A percentile compares a stretch with the other conserved stretches of the same genome.
Evolutionary conservation across 2,329 filamentous ascomycete species (phyloP).

Genomic region (Alternaria arbusti): DNA sequence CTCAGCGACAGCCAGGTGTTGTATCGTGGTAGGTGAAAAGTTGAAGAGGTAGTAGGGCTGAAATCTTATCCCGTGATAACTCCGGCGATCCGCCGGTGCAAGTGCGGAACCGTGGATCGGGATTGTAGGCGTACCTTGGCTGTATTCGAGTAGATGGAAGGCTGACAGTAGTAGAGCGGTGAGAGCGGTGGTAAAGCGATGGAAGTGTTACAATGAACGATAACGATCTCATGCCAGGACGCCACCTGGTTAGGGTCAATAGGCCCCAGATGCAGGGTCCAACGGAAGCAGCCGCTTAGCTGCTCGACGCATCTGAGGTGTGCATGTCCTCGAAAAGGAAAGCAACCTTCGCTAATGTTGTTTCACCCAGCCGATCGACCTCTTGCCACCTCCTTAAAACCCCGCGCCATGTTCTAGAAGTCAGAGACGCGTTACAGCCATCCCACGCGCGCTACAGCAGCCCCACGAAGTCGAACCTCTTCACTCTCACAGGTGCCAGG

Average conservation of each 20-base stretch:
- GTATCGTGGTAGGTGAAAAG: constrained; percentile 13
- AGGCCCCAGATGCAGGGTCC: constrained; percentile 21
- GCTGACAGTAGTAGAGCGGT: background rate
- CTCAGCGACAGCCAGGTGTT: background rate
- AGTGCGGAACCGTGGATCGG: constrained; percentile 1
- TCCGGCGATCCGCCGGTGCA: constrained; percentile 8
- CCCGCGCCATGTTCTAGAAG: constrained; percentile 2
- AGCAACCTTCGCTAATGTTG: background rate
- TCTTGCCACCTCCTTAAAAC: constrained; percentile 2
- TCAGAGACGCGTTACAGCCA: background rate
- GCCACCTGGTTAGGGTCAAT: constrained; percentile 5
- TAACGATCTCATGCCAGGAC: constrained; percentile 11
- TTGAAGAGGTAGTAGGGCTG: constrained; percentile 16
- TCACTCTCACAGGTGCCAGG: background rate
- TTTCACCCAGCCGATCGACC: constrained; percentile 5
- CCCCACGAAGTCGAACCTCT: background rate
- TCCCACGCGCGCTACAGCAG: background rate
- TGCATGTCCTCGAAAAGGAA: constrained; percentile 6
- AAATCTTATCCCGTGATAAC: constrained; percentile 19
- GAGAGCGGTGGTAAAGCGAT: background rate
- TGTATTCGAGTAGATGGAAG: background rate
- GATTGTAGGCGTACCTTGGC: background rate
- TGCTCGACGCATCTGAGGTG: constrained; percentile 4
- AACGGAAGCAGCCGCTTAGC: constrained; percentile 6
- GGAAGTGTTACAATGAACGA: constrained; percentile 11